Evolutionary conservation across 257 asterid species (phyloP), one percentile per base, ranked within the genome.

Genomic region (Lithospermum erythrorhizon): DNA sequence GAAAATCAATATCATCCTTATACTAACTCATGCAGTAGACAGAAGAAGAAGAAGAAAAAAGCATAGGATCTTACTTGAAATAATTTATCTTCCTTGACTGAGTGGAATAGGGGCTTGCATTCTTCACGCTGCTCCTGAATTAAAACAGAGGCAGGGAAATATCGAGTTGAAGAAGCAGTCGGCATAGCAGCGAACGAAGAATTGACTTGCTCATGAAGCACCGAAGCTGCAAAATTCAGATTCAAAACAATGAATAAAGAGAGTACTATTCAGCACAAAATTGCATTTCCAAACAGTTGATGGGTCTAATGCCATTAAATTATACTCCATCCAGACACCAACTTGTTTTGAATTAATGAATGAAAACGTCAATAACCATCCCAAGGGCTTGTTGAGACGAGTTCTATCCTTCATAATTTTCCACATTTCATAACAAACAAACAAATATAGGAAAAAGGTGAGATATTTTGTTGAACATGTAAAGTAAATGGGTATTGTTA

Each of bases 171-270:
- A 65, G 81, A 74, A 67, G 83, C 65, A 68, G 82, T 64, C 59
- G 73, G 77, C 52, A 68, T 63, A 63, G 79, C 65, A 68, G 80
- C 61, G 59, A 74, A 73, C 21, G 73, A 85, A 58, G 84, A 80
- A 60, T 76, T 70, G 55, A 73, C 78, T 75, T 80, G 88, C 66
- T 86, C 90, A 59, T 81, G 90, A 67, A 83, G 79, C 81, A 78
- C 68, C 78, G 77, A 53, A 59, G 84, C 87, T 86, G 83, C 81
- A 71, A 80, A 68, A 65, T 66, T 70, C 54, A 27, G 32, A 27
- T 27, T 3, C 6, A 49, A 15, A 19, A 19, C 56, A 17, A 52
- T n/a, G n/a, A n/a, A n/a, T n/a, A n/a, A n/a, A n/a, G n/a, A n/a
- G 23, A 19, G 17, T 6, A n/a, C 9, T n/a, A 52, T 17, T 8